phyloP scores from a whole-genome alignment of 192 early-diverging fungal genomes.

The Pilaira anomala region DNA sequence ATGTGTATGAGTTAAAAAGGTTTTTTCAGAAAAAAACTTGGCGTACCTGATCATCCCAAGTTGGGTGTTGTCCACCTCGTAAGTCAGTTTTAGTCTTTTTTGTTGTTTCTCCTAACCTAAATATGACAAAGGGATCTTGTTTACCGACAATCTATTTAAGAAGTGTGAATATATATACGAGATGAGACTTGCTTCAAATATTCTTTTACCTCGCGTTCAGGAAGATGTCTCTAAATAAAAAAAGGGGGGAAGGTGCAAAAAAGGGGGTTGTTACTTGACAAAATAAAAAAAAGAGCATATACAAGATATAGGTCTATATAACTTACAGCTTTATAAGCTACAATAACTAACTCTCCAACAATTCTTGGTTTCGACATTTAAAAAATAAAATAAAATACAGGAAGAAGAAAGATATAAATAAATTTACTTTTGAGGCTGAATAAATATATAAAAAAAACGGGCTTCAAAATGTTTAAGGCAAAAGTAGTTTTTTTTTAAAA shows the following conservation, averaged over 20 bases:
- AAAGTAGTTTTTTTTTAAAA: no score
- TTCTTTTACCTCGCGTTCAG: constrained; percentile 35
- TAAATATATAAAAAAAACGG: background rate
- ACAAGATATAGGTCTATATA: background rate
- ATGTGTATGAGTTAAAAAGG: background rate
- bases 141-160: constrained; percentile 44
- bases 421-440: background rate
- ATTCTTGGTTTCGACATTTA: constrained; percentile 29
- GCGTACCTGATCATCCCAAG: constrained; percentile 58
- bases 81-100: constrained; percentile 48
- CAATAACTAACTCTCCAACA: constrained; percentile 38
- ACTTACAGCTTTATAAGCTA: constrained; percentile 41
- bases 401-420: constrained; percentile 2
- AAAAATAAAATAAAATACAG: background rate
- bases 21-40: background rate
- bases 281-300: background rate
- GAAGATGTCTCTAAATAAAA: constrained; percentile 33
- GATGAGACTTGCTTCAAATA: background rate
- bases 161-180: background rate
- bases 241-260: background rate
- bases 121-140: constrained; percentile 51
- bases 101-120: constrained; percentile 43
- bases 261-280: background rate
- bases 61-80: constrained; percentile 53
- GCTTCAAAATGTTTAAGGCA: no score